Evolutionary conservation across 495 filamentous ascomycete species (phyloP), one percentile per base, ranked within the genome.

Genomic region (Thermochaetoides thermophila): DNA sequence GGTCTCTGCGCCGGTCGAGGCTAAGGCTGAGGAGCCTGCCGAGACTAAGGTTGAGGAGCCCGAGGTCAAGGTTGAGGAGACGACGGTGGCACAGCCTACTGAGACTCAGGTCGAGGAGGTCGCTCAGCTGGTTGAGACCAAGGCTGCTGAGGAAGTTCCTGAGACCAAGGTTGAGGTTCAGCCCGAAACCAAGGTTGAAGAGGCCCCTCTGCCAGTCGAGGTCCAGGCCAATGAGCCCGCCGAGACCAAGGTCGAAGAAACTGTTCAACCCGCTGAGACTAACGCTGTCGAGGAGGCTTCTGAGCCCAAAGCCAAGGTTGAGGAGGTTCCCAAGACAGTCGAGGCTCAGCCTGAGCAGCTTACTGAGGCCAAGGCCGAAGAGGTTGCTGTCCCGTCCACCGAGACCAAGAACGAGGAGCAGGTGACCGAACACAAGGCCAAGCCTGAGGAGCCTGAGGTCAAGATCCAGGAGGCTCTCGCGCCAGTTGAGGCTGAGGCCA

Each of bases 391-490:
- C n/a, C n/a, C n/a, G n/a, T n/a, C n/a, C n/a, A n/a, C n/a, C n/a
- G n/a, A n/a, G n/a, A n/a, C n/a, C 5, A 38, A 31, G 28, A 51
- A 55, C 38, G 45, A 42, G 26, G 45, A 37, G 2, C 38, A 29
- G 19, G 44, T 44, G 19, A 35, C 40, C 3, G n/a, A 16, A 13
- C 42, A 34, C 16, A 25, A 40, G 22, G 35, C 39, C 18, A 38
- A 32, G 21, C 23, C 20, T 9, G 11, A 23, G 9, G 30, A 36
- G n/a, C 10, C 25, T 21, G 29, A 39, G 2, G 10, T 31, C 13
- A 28, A 4, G 19, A 2, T 23, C 11, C 26, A 15, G n/a, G n/a
- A n/a, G 12, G 17, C 31, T 8, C 19, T 7, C 29, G 34, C 5
- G 3, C 27, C 36, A 4, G 28, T 35, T 15, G 45, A 45, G 17